Evolutionary conservation across 116 monocot genomes (phyloP), one percentile per base, ranked within the genome.

Genomic region (Phalaenopsis hybrid): DNA sequence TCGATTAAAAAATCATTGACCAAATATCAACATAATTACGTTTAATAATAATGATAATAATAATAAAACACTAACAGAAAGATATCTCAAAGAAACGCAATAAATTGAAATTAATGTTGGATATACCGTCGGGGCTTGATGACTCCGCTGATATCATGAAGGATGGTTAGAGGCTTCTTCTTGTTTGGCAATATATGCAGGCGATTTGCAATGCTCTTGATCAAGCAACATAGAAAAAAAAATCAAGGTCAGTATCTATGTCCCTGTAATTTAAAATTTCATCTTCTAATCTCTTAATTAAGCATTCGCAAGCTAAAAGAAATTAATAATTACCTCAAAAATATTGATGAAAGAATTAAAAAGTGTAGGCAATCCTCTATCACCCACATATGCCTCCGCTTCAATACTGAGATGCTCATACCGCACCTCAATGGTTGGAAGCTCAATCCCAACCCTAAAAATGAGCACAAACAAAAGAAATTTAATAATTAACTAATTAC

Each of bases 111-210:
- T 77, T 6, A 85, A 88, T n/a, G 88, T 4, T 16, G 55, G 2
- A 86, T 43, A 10, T 74, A 92, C 96, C 94, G 94, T 37, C 85
- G 78, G 45, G 96, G 96, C 81, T 88, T 96, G 77, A 96, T 69
- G 65, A 96, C 83, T 82, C 96, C 96, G 74, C 84, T 89, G 61
- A 96, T 70, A 78, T 90, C 87, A 72, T 94, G 85, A 79, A 96
- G 92, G 51, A 96, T 87, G 8, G 87, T 74, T 8, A 91, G 37
- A 31, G 82, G 88, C 52, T 65, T 89, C 88, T 94, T 96, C 81
- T 88, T 86, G 79, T 82, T 96, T 11, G 94, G 94, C 28, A 91
- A 4, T 52, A 96, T 79, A 77, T 84, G 88, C 12, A 96, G 81
- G 33, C 6, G 34, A 73, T 81, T 88, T 13, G 77, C 72, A 16